A percentile compares a stretch with the other conserved stretches of the same genome.
phyloP scores from a whole-genome alignment of 2,329 filamentous ascomycete species.

The Penicillium olsonii region DNA sequence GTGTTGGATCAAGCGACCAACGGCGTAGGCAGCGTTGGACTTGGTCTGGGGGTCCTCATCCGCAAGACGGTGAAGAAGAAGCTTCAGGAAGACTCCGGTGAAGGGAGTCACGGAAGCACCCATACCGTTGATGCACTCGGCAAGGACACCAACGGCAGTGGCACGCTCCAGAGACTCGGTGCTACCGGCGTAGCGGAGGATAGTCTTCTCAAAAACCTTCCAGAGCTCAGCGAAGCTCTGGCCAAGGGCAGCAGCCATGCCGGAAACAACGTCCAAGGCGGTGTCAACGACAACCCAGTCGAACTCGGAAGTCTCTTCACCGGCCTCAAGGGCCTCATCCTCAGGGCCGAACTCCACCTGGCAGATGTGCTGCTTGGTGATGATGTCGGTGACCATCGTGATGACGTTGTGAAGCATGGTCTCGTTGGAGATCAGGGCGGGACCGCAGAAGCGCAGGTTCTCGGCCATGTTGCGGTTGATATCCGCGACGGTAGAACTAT shows the following conservation, averaged over 20 bases:
- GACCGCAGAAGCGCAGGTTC: slow-evolving; percentile 87
- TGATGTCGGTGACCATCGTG: slow-evolving; percentile 72
- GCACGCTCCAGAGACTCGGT: slow-evolving; percentile 85
- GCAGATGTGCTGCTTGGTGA: slow-evolving; percentile 88
- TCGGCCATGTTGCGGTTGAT: slow-evolving; percentile 92
- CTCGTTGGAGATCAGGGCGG: slow-evolving; percentile 74
- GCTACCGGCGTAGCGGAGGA: slow-evolving; percentile 84
- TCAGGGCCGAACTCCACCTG: slow-evolving; percentile 86
- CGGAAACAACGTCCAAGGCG: slow-evolving; percentile 85
- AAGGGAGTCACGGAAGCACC: slow-evolving; percentile 76
- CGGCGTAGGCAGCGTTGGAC: slow-evolving; percentile 91
- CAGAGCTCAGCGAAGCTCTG: slow-evolving; percentile 80
- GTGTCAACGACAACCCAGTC: slow-evolving; percentile 98
- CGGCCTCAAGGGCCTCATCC: slow-evolving; percentile 72
- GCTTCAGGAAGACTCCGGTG: slow-evolving; percentile 73
- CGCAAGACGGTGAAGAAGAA: slow-evolving; percentile 80
- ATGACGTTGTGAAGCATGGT: slow-evolving; percentile 75
- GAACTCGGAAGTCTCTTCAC: slow-evolving; percentile 85
- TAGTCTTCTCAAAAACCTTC: slow-evolving; percentile 93
- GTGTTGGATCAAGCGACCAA: slow-evolving; percentile 80
- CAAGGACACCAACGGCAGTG: slow-evolving; percentile 86
- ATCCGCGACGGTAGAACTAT: slow-evolving; percentile 83
- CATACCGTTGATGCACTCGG: slow-evolving; percentile 87
- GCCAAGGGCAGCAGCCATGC: slow-evolving; percentile 79
- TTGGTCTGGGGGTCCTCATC: slow-evolving; percentile 91